Evolutionary conservation across 108 stramenopile species (phyloP).

Genomic region (Pseudonitzschia delicatissima): DNA sequence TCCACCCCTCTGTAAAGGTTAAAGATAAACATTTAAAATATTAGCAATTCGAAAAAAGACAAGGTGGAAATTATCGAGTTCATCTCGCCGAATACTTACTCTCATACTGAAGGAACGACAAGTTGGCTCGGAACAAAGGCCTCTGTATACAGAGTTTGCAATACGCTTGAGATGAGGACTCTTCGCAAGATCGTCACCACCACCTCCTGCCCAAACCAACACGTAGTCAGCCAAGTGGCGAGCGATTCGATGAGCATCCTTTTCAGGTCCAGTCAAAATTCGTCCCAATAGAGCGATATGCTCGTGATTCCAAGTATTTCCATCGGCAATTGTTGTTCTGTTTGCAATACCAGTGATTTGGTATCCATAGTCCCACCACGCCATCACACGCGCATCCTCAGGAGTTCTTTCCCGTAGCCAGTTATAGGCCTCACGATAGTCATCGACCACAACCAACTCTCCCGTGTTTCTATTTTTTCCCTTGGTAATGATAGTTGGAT

Average conservation of each 20-base stretch:
- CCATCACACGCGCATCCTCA: constrained; percentile 96
- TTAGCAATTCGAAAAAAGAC: not conserved
- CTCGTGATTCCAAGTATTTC: constrained; percentile 99
- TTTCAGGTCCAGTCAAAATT: constrained; percentile 84
- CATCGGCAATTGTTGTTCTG: constrained; percentile 97
- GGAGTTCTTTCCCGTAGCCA: constrained; percentile 97
- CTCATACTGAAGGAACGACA: constrained; percentile 73
- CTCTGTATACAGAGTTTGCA: constrained; percentile 93
- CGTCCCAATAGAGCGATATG: constrained; percentile 97
- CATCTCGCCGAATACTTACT: constrained; percentile 25
- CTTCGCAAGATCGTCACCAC: constrained; percentile 97
- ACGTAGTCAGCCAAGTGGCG: constrained; percentile 97
- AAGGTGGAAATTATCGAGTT: not conserved
- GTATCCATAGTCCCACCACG: constrained; percentile 97
- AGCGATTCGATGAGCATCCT: constrained; percentile 92
- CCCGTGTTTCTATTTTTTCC: constrained; percentile 57
- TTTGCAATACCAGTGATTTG: constrained; percentile 95
- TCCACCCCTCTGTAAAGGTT: constrained; percentile 33
- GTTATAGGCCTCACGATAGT: constrained; percentile 98
- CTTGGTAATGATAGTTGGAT: constrained; percentile 93
- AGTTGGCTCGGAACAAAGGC: constrained; percentile 91
- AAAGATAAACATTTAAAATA: not conserved
- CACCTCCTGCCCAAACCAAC: constrained; percentile 93
- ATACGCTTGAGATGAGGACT: constrained; percentile 95
- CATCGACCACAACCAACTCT: constrained; percentile 79